Conservation (phyloP, 352 stramenopile genomes). For the Pythium angustatum region DNA sequence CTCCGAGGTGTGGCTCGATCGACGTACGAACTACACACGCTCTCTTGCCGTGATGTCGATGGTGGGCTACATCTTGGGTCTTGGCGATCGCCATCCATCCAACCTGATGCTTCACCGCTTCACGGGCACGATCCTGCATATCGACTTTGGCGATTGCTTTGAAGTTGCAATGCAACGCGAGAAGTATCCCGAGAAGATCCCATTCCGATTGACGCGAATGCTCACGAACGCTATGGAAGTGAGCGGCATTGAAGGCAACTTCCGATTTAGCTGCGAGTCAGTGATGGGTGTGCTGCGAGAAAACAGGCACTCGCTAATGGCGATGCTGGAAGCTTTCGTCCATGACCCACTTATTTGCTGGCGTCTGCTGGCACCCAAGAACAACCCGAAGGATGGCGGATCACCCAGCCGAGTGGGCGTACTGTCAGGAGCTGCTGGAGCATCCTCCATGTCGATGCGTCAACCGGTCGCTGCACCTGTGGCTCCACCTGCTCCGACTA, state of each 20-base stretch:
- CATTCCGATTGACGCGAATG: slow-evolving; percentile 99
- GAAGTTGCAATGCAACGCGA: slow-evolving; percentile 99
- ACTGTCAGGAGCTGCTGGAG: slow-evolving; percentile 9
- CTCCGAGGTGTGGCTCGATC: slow-evolving; percentile 99
- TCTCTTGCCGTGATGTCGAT: slow-evolving; percentile 99
- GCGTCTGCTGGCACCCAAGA: slow-evolving; percentile 83
- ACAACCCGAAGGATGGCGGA: slow-evolving; percentile 31
- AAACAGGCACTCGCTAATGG: slow-evolving; percentile 98
- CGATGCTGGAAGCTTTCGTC: slow-evolving; percentile 99
- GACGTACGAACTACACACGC: slow-evolving; percentile 97
- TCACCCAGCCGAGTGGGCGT: slow-evolving; percentile 11
- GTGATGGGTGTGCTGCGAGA: slow-evolving; percentile 98
- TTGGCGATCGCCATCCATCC: slow-evolving; percentile 99
- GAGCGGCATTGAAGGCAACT: slow-evolving; percentile 99
- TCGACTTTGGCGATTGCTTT: slow-evolving; percentile 98
- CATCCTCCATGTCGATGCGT: slow-evolving; percentile 15
- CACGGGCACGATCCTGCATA: slow-evolving; percentile 99
- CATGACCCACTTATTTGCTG: slow-evolving; percentile 99
- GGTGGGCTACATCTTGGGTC: slow-evolving; percentile 99
- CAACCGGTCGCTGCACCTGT: not conserved
- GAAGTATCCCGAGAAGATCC: slow-evolving; percentile 99
- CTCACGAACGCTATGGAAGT: slow-evolving; percentile 99
- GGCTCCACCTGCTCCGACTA: not conserved
- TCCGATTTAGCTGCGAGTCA: slow-evolving; percentile 97
- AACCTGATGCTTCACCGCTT: slow-evolving; percentile 99